Percentiles rank a stretch among this genome's conserved stretches.
phyloP scores from a whole-genome alignment of 495 filamentous ascomycete species.

The Collariella sp. region DNA sequence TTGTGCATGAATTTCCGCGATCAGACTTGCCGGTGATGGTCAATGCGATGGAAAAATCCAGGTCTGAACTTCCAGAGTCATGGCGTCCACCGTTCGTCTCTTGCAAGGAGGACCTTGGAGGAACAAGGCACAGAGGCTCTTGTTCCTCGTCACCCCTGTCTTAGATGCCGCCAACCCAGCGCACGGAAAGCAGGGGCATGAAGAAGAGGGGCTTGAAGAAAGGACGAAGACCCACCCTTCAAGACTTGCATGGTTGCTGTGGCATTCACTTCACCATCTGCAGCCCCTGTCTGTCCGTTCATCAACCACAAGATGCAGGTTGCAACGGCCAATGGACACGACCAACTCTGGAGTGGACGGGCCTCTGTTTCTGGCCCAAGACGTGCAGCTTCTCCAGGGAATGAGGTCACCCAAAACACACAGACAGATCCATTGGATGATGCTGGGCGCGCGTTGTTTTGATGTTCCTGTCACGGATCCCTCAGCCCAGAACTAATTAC shows the following conservation, averaged over 20 bases:
- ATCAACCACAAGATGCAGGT: too few species aligned
- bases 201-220: neutral
- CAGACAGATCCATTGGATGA: neutral
- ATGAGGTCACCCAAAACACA: neutral
- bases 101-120: neutral
- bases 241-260: conserved; percentile 8
- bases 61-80: neutral
- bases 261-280: conserved; percentile 1
- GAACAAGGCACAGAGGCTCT: neutral
- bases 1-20: too few species aligned
- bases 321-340: too few species aligned
- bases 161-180: too few species aligned
- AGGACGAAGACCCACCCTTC: neutral
- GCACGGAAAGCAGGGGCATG: too few species aligned
- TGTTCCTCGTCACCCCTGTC: neutral
- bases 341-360: too few species aligned
- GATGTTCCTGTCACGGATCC: neutral
- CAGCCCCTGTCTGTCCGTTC: too few species aligned
- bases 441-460: neutral
- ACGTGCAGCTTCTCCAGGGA: too few species aligned
- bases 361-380: too few species aligned
- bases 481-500: neutral
- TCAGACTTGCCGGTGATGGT: too few species aligned
- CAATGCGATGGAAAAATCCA: neutral
- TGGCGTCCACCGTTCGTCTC: too few species aligned